Conservation (phyloP, 2,329 filamentous ascomycete species). For the Corinectria fuckeliana region DNA sequence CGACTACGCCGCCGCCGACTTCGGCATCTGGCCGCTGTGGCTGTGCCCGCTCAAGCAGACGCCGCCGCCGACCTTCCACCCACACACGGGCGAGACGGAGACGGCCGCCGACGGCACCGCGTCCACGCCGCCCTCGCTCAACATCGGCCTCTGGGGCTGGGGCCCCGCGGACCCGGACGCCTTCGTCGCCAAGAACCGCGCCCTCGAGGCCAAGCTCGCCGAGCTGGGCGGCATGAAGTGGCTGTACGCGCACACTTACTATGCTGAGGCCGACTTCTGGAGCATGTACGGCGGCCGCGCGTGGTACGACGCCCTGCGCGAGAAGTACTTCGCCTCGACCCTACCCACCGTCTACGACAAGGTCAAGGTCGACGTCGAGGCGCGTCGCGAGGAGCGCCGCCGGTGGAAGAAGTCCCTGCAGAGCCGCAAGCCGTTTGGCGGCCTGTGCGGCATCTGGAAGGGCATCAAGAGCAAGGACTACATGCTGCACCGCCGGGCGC, state of each 20-base stretch:
- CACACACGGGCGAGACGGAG: background rate
- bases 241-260: constrained; percentile 82
- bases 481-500: constrained; percentile 57
- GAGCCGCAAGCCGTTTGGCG: constrained; percentile 61
- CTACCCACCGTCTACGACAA: constrained; percentile 72
- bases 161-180: constrained; percentile 57
- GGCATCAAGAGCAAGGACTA: constrained; percentile 65
- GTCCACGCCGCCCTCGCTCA: constrained; percentile 52
- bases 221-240: constrained; percentile 78
- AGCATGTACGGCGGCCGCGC: constrained; percentile 58
- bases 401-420: constrained; percentile 52
- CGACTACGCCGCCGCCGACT: constrained; percentile 35
- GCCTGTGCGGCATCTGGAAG: constrained; percentile 65
- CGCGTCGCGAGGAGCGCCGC: constrained; percentile 48
- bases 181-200: constrained; percentile 70
- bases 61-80: constrained; percentile 34
- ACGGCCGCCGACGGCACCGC: background rate
- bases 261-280: constrained; percentile 72
- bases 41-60: constrained; percentile 33
- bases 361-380: constrained; percentile 59
- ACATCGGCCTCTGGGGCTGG: constrained; percentile 75
- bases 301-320: constrained; percentile 65
- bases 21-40: constrained; percentile 41
- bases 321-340: constrained; percentile 62
- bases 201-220: constrained; percentile 67